Conservation (phyloP, 78 protist species). For the Polysphondylium violaceum region DNA sequence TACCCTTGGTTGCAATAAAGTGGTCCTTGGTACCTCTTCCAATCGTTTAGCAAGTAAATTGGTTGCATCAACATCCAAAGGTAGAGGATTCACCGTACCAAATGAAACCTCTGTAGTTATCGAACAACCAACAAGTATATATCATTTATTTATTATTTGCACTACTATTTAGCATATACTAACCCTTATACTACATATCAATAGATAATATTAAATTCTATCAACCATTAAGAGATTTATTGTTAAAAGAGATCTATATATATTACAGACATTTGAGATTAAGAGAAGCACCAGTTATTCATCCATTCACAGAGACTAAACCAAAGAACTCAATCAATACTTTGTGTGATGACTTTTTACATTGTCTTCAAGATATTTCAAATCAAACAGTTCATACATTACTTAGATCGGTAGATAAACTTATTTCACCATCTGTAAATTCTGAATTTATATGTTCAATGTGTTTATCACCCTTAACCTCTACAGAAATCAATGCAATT, state of each 20-base stretch:
- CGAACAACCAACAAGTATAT: slow-evolving; percentile 13
- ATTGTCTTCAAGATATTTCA: slow-evolving; percentile 65
- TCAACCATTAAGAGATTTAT: slow-evolving; percentile 73
- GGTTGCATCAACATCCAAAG: slow-evolving; percentile 43
- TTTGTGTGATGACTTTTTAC: slow-evolving; percentile 64
- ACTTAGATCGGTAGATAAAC: slow-evolving; percentile 68
- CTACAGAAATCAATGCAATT: slow-evolving; percentile 19
- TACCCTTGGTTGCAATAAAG: not conserved
- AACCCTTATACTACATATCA: not conserved
- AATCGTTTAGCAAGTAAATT: slow-evolving; percentile 34
- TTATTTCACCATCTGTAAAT: slow-evolving; percentile 26
- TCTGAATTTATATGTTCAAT: slow-evolving; percentile 39
- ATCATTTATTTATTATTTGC: not conserved
- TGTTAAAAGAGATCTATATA: slow-evolving; percentile 42
- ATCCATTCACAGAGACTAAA: not conserved
- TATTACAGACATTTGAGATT: slow-evolving; percentile 25
- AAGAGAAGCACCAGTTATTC: not conserved
- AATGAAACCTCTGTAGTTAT: slow-evolving; percentile 41
- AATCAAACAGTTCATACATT: slow-evolving; percentile 66
- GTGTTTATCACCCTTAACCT: slow-evolving; percentile 27
- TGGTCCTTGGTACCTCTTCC: slow-evolving; percentile 30
- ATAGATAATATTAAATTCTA: slow-evolving; percentile 9
- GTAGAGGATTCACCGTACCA: slow-evolving; percentile 63
- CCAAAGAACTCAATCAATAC: slow-evolving; percentile 50
- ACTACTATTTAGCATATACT: not conserved